Percentiles rank a stretch among this genome's conserved stretches.
These are phyloP conservation scores for Echeveria elegans DNA, from an alignment of 164 flowering plant species.

Conservation along the genomic window DNA sequence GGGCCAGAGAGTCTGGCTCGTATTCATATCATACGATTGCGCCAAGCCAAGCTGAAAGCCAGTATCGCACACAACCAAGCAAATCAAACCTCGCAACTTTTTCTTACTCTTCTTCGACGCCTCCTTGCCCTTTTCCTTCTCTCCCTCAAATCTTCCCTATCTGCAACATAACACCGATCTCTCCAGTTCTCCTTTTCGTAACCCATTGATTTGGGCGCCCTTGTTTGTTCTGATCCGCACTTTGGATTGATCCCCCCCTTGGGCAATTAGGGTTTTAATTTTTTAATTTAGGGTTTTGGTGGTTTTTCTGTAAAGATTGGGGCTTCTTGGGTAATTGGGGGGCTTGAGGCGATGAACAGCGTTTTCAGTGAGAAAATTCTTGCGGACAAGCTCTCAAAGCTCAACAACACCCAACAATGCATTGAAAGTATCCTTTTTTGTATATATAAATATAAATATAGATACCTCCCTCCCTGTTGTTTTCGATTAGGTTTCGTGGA, in stretches of 20 bases:
- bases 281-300: not conserved
- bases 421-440: conserved; percentile 84
- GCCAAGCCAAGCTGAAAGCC: not conserved
- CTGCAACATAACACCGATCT: not conserved
- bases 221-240: not conserved
- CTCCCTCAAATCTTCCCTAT: not conserved
- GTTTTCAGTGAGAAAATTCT: conserved; percentile 78
- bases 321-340: not conserved
- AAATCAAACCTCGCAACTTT: not conserved
- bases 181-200: not conserved
- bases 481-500: not conserved
- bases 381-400: conserved; percentile 94
- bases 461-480: not conserved
- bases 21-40: not conserved
- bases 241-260: not conserved
- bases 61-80: not conserved
- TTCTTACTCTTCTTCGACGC: not conserved
- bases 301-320: not conserved
- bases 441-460: not conserved
- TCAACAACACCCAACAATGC: conserved; percentile 88
- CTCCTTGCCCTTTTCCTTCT: not conserved
- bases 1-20: not conserved
- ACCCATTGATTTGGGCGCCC: not conserved
- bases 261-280: conserved; percentile 4
- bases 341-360: conserved; percentile 67